A percentile compares a stretch with the other conserved stretches of the same genome.
Evolutionary conservation across 495 filamentous ascomycete genomes (phyloP).

Genomic region (Cudoniella acicularis): DNA sequence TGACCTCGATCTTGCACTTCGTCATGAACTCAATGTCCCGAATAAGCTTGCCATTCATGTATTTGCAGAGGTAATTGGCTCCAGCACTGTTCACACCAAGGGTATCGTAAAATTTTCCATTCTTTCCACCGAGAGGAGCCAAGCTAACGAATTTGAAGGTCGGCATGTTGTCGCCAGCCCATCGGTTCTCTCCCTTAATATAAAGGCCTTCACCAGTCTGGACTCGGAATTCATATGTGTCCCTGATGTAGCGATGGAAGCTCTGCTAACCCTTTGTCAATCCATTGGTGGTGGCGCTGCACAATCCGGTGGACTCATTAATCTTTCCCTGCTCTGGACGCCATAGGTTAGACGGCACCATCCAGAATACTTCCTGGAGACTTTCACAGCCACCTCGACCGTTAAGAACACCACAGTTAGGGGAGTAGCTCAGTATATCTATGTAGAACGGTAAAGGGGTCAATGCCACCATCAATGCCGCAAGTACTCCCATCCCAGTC

Average conservation of each 20-base stretch:
- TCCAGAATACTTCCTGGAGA: constrained; percentile 5
- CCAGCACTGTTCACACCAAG: neutral
- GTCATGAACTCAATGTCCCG: neutral
- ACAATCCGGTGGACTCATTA: neutral
- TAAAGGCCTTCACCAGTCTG: neutral
- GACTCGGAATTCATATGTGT: neutral
- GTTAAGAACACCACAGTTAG: neutral
- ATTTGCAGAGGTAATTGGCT: neutral
- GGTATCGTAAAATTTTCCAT: neutral
- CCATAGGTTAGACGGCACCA: neutral
- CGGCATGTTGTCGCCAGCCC: constrained; percentile 6
- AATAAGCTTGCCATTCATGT: neutral
- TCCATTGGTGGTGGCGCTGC: neutral
- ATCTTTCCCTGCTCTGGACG: neutral
- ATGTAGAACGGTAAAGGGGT: constrained; percentile 4
- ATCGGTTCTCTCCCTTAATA: neutral
- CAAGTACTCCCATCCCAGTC: neutral
- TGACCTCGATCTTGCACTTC: neutral
- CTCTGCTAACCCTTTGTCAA: neutral
- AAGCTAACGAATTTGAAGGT: constrained; percentile 1
- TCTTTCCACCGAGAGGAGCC: neutral
- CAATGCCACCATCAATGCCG: neutral
- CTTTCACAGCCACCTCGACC: neutral
- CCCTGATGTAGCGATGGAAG: neutral
- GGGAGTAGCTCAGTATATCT: neutral